Base-by-base conservation (phyloP, 2,329 filamentous ascomycete genomes). In the Xylariaceae sp. region DNA sequence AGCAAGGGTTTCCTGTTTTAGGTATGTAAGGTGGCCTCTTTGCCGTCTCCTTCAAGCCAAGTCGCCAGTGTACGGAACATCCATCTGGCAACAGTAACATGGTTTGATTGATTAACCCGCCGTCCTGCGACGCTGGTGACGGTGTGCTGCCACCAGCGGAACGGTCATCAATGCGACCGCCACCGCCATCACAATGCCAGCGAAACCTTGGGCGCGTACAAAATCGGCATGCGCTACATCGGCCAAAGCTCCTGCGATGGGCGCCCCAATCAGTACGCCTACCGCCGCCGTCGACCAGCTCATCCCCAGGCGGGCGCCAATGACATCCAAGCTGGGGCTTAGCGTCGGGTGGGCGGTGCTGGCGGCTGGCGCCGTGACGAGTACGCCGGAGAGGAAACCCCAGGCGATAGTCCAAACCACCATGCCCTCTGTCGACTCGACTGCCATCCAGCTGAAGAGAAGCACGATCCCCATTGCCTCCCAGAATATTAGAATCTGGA, bases 281-380 rank as follows among this genome's bases (percentile, higher is more conserved):
- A 67, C 45, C 1, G 59, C 63, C 30, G 64, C 65, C 7, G 67
- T 42, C 11, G 63, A 54, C 8, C 57, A 56, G 6, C 62, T 59
- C 60, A 72, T 70, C 3, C 71, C 70, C n/a, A 73, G 55, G n/a
- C 71, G 53, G 3, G 68, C 70, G 8, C 71, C 71, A 3, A 71
- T 41, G 8, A 59, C n/a, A n/a, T n/a, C n/a, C n/a, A n/a, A 50
- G 34, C 54, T 55, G 32, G 68, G 50, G 37, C 73, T 66, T 1
- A 60, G 55, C 1, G 68, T 68, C 19, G 74, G 56, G 22, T 59
- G 62, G 2, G 65, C 63, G 11, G 73, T 52, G 0, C 67, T 65
- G 0, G 68, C 64, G 2, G 67, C 62, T 1, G 67, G 63, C 17
- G 74, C 55, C 4, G 64, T 63, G 34, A 74, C 64, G 11, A 73